Percentiles rank a stretch among this genome's conserved stretches.
Evolutionary conservation across 164 flowering plant genomes (phyloP).

Genomic region (Pachysandra terminalis): DNA sequence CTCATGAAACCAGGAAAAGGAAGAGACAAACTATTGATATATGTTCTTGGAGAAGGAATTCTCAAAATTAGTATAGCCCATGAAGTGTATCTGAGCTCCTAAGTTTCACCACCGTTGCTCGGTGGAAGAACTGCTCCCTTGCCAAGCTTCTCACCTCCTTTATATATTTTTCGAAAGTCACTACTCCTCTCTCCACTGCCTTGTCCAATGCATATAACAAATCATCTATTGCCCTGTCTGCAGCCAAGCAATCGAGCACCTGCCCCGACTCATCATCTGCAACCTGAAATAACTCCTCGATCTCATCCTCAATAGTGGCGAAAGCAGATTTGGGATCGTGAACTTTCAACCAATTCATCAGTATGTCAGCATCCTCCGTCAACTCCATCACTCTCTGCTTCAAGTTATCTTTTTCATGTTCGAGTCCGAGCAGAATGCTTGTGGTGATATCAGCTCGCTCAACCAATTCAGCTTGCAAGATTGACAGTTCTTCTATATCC

Average conservation of each 20-base stretch:
- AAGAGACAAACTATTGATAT: not conserved
- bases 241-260: constrained; percentile 29
- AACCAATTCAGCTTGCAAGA: constrained; percentile 27
- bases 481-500: constrained; percentile 32
- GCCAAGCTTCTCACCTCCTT: constrained; percentile 35
- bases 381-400: constrained; percentile 22
- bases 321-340: constrained; percentile 13
- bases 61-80: not conserved
- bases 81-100: constrained; percentile 6
- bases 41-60: not conserved
- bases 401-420: constrained; percentile 31
- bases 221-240: constrained; percentile 50
- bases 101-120: constrained; percentile 16
- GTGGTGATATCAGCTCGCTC: constrained; percentile 17
- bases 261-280: constrained; percentile 26
- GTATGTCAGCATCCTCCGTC: constrained; percentile 25
- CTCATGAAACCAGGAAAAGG: not conserved
- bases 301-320: not conserved
- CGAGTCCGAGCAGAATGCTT: constrained; percentile 23
- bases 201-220: constrained; percentile 46
- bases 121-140: constrained; percentile 28
- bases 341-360: constrained; percentile 41
- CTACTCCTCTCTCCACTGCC: constrained; percentile 34
- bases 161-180: constrained; percentile 32
- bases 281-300: constrained; percentile 36